These are phyloP conservation scores for Skeletonema potamos DNA, from an alignment of 108 stramenopile genomes.

Conservation along the genomic window DNA sequence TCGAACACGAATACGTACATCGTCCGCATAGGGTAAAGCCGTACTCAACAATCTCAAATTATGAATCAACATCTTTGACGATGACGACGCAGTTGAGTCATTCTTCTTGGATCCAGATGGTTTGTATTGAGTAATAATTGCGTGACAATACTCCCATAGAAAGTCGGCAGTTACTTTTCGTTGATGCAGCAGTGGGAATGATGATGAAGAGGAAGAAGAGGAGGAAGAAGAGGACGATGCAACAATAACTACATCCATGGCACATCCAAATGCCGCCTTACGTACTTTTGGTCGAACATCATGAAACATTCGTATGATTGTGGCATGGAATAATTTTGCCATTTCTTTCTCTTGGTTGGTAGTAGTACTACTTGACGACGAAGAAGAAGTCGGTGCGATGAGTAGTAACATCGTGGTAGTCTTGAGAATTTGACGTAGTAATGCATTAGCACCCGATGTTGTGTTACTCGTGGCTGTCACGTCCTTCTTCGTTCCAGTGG, in stretches of 20 bases:
- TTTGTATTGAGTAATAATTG: slow-evolving; percentile 6
- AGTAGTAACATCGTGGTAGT: slow-evolving; percentile 13
- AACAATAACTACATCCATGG: slow-evolving; percentile 49
- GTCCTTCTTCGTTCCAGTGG: background rate
- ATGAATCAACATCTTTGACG: slow-evolving; percentile 21
- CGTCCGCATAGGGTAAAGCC: slow-evolving; percentile 45
- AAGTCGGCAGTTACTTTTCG: slow-evolving; percentile 14
- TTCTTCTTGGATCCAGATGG: background rate
- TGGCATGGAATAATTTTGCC: slow-evolving; percentile 43
- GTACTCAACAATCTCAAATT: slow-evolving; percentile 37
- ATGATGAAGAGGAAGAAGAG: background rate
- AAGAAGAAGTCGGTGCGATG: slow-evolving; percentile 11
- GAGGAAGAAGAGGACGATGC: slow-evolving; percentile 5
- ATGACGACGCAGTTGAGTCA: background rate
- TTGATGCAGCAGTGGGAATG: slow-evolving; percentile 8
- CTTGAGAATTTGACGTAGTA: slow-evolving; percentile 34
- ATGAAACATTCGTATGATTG: slow-evolving; percentile 52
- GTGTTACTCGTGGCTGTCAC: background rate
- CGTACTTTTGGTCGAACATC: slow-evolving; percentile 59
- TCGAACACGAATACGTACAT: slow-evolving; percentile 38
- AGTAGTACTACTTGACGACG: slow-evolving; percentile 30
- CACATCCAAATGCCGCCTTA: slow-evolving; percentile 47
- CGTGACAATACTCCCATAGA: slow-evolving; percentile 36
- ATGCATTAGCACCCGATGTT: slow-evolving; percentile 24
- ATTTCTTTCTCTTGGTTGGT: slow-evolving; percentile 37